These are phyloP conservation scores for Penicillium janthinellum DNA, from an alignment of 2,329 filamentous ascomycete species.

Conservation along the genomic window DNA sequence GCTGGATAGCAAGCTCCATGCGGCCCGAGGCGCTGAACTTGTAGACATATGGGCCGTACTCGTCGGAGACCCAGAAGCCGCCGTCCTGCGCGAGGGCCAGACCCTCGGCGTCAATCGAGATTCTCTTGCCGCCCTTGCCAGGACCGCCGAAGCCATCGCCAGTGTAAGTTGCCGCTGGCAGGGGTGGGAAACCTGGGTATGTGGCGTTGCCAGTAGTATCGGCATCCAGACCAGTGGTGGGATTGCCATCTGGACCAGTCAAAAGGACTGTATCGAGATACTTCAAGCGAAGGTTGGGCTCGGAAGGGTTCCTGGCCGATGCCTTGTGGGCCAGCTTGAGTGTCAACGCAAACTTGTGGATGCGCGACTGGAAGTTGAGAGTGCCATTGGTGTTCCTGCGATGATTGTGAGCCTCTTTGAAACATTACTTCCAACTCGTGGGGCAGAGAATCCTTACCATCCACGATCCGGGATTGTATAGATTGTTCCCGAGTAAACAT, in stretches of 20 bases:
- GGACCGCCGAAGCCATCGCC: conserved; percentile 68
- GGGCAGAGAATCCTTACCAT: conserved; percentile 50
- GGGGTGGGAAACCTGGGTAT: conserved; percentile 61
- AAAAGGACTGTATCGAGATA: conserved; percentile 69
- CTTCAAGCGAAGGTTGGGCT: conserved; percentile 62
- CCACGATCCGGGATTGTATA: conserved; percentile 69
- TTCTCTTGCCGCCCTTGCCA: conserved; percentile 61
- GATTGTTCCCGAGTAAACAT: conserved; percentile 62
- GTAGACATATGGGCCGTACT: conserved; percentile 72
- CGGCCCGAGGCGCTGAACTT: conserved; percentile 60
- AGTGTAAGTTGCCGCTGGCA: conserved; percentile 65
- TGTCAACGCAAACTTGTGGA: conserved; percentile 67
- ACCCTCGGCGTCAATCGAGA: conserved; percentile 68
- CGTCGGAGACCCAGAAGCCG: conserved; percentile 69
- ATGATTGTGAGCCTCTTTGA: not conserved
- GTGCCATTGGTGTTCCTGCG: conserved; percentile 69
- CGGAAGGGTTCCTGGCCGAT: conserved; percentile 55
- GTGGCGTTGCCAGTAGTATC: conserved; percentile 56
- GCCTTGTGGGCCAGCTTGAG: conserved; percentile 58
- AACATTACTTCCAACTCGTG: not conserved
- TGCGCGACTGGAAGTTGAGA: conserved; percentile 65
- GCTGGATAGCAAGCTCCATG: conserved; percentile 65
- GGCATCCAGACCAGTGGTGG: conserved; percentile 66
- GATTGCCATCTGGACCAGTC: conserved; percentile 62
- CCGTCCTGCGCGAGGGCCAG: conserved; percentile 62